phyloP scores from a whole-genome alignment of 129 eudicot species.

The Cynara cardunculus region DNA sequence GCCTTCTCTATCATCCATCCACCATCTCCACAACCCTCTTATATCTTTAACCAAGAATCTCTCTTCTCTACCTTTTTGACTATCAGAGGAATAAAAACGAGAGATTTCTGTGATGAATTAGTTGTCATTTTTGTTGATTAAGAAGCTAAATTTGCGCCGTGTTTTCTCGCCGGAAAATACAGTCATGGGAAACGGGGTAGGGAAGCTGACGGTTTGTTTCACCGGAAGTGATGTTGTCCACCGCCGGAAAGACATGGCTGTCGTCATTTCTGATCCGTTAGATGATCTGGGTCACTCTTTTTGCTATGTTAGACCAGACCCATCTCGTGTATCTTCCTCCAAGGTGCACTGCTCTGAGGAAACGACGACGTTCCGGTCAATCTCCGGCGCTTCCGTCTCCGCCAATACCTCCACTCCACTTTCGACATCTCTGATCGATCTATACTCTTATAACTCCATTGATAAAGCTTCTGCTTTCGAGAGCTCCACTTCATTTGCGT shows the following conservation, averaged over 20 bases:
- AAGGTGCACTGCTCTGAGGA: constrained; percentile 80
- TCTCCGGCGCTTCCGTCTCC: constrained; percentile 96
- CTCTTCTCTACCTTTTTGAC: constrained; percentile 23
- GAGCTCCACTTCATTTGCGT: constrained; percentile 81
- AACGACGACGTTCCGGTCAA: constrained; percentile 67
- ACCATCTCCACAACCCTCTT: constrained; percentile 22
- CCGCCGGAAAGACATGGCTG: constrained; percentile 48
- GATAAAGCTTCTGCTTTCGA: constrained; percentile 80
- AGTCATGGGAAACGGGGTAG: constrained; percentile 79
- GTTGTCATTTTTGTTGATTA: not conserved
- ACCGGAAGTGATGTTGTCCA: constrained; percentile 49
- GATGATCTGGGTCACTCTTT: constrained; percentile 97
- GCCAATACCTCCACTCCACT: constrained; percentile 96
- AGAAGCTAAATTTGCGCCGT: not conserved
- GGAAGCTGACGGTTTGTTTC: constrained; percentile 78
- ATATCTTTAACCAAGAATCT: constrained; percentile 27
- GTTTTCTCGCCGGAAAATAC: not conserved
- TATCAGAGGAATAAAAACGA: constrained; percentile 13
- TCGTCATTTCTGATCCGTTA: constrained; percentile 51
- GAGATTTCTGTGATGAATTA: not conserved
- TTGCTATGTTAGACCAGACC: constrained; percentile 86
- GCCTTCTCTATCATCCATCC: constrained; percentile 42
- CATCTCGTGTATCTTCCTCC: constrained; percentile 47
- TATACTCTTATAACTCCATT: constrained; percentile 38
- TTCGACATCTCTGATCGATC: constrained; percentile 65